Percentiles rank a stretch among this genome's conserved stretches.
These are phyloP conservation scores for Gyrodon lividus DNA, from an alignment of 768 basidiomycete species.

Conservation along the genomic window DNA sequence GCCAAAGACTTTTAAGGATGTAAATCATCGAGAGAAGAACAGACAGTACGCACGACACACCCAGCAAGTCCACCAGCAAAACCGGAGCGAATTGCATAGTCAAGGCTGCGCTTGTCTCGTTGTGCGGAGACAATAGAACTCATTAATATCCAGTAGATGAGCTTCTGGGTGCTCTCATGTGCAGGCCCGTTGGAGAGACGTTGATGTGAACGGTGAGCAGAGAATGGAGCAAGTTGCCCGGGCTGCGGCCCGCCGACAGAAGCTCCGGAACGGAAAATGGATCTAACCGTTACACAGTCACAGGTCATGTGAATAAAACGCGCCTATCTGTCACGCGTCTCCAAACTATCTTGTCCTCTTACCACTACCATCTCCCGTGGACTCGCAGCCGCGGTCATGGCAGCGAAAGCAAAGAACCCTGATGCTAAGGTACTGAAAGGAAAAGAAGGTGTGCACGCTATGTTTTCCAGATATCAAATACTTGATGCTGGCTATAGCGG, in stretches of 20 bases:
- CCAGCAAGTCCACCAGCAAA: slow-evolving; percentile 93
- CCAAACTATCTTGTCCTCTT: neutral
- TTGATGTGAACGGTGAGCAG: neutral
- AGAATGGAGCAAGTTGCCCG: neutral
- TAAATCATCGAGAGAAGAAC: slow-evolving; percentile 5
- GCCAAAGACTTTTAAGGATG: slow-evolving; percentile 6
- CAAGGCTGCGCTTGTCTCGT: slow-evolving; percentile 53
- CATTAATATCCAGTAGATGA: slow-evolving; percentile 25
- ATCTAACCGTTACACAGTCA: neutral
- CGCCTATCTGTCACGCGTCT: neutral
- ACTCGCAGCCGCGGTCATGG: slow-evolving; percentile 20
- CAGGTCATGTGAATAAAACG: neutral
- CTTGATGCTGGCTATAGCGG: slow-evolving; percentile 43
- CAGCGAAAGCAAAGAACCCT: slow-evolving; percentile 50
- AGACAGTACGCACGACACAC: slow-evolving; percentile 68
- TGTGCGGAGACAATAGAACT: slow-evolving; percentile 35
- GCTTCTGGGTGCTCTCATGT: slow-evolving; percentile 9
- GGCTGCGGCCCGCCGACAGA: neutral
- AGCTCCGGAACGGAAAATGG: neutral
- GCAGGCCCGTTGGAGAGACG: neutral
- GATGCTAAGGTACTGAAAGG: slow-evolving; percentile 70
- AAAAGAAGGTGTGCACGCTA: slow-evolving; percentile 53
- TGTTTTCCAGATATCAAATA: neutral
- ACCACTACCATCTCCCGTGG: neutral
- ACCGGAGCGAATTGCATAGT: slow-evolving; percentile 75